phyloP scores from a whole-genome alignment of 495 filamentous ascomycete species.

The Platismatia glauca region DNA sequence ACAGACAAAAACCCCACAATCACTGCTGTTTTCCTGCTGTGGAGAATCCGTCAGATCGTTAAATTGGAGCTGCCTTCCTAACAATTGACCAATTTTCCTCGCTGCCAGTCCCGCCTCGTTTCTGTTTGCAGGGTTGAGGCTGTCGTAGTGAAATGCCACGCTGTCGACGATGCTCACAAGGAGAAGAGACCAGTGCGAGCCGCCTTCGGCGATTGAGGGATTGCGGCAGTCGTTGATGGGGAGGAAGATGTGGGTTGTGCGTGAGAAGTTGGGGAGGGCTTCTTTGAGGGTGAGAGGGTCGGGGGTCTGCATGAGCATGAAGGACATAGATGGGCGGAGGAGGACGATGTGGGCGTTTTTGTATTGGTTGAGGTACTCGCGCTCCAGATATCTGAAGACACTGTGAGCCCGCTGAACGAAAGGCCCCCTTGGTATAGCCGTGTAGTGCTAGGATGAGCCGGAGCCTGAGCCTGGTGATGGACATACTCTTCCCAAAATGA shows the following conservation, averaged over 20 bases:
- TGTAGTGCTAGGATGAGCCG: neutral
- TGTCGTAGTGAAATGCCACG: constrained; percentile 95
- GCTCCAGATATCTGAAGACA: constrained; percentile 68
- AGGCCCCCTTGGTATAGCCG: neutral
- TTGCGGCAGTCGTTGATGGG: constrained; percentile 87
- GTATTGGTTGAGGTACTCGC: constrained; percentile 67
- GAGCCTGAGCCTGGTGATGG: constrained; percentile 1
- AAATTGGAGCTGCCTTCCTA: constrained; percentile 59
- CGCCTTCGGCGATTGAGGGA: constrained; percentile 69
- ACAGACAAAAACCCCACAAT: constrained; percentile 96
- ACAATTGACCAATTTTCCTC: constrained; percentile 50
- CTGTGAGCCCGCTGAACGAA: neutral
- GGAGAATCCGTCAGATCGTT: constrained; percentile 73
- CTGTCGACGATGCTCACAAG: constrained; percentile 82
- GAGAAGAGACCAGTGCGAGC: constrained; percentile 90
- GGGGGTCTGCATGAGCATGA: constrained; percentile 77
- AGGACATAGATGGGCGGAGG: constrained; percentile 86
- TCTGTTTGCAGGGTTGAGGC: constrained; percentile 66
- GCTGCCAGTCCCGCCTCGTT: constrained; percentile 59
- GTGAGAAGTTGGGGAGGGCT: constrained; percentile 69
- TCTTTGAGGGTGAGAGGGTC: constrained; percentile 64
- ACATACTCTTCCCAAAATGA: constrained; percentile 96
- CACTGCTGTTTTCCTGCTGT: constrained; percentile 83
- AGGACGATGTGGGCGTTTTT: constrained; percentile 78
- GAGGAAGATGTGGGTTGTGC: constrained; percentile 89